phyloP scores from a whole-genome alignment of 306 rosid species.

The Gillenia trifoliata region DNA sequence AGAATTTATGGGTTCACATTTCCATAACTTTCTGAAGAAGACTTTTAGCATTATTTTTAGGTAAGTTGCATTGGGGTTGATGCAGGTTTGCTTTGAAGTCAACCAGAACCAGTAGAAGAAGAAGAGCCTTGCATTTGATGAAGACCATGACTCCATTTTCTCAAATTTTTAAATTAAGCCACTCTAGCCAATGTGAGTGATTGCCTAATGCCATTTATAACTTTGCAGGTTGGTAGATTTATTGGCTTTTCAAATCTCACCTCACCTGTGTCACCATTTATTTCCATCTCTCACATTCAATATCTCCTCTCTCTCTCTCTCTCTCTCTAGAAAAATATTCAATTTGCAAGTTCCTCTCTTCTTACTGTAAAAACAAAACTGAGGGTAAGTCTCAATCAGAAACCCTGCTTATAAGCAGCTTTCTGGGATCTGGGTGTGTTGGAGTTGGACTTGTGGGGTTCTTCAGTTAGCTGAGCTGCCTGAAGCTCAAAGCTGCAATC shows the following conservation, averaged over 20 bases:
- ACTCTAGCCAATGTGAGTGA: background rate
- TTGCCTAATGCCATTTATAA: conserved; percentile 14
- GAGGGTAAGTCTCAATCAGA: conserved; percentile 28
- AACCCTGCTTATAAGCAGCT: conserved; percentile 1
- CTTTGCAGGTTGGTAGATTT: conserved; percentile 13
- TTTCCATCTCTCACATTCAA: conserved; percentile 8
- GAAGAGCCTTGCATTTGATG: conserved; percentile 21
- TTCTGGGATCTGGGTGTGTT: background rate
- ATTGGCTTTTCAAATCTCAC: conserved; percentile 5
- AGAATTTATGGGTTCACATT: conserved; percentile 13
- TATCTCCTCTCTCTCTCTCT: background rate
- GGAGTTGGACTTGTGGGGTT: conserved; percentile 4
- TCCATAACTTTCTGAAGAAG: conserved; percentile 1
- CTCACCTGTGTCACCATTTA: conserved; percentile 32
- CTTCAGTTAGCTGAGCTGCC: background rate
- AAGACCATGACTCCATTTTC: background rate
- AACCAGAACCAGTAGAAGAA: conserved; percentile 14
- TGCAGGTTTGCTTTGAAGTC: conserved; percentile 42
- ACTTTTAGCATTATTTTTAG: background rate
- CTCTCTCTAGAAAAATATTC: background rate
- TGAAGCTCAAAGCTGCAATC: conserved; percentile 30
- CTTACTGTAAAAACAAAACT: conserved; percentile 3
- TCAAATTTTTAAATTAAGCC: background rate
- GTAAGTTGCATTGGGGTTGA: conserved; percentile 41
- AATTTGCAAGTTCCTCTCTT: conserved; percentile 22